Evolutionary conservation across 2,329 filamentous ascomycete species (phyloP).

Genomic region (Elsinoe perseae): DNA sequence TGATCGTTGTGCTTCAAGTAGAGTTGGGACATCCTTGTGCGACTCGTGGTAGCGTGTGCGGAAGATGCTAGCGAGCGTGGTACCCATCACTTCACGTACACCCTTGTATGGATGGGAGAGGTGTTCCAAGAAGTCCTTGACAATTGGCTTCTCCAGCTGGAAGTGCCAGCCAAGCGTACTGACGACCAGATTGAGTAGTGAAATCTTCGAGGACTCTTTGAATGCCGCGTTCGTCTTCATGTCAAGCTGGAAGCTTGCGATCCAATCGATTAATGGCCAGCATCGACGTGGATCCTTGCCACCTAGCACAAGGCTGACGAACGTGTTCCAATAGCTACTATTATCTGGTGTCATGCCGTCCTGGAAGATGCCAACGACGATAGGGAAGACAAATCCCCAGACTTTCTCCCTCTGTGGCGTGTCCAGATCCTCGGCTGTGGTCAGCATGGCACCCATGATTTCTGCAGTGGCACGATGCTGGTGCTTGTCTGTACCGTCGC

Average conservation of each 20-base stretch:
- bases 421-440: slow-evolving; percentile 70
- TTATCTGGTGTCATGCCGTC: slow-evolving; percentile 94
- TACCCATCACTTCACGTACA: slow-evolving; percentile 87
- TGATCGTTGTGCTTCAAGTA: slow-evolving; percentile 71
- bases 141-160: slow-evolving; percentile 76
- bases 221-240: slow-evolving; percentile 95
- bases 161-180: slow-evolving; percentile 94
- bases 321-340: slow-evolving; percentile 87
- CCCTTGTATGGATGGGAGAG: slow-evolving; percentile 97
- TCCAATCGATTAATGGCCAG: slow-evolving; percentile 75
- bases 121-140: slow-evolving; percentile 81
- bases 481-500: slow-evolving; percentile 92
- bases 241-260: slow-evolving; percentile 81
- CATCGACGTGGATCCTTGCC: slow-evolving; percentile 81
- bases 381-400: slow-evolving; percentile 86
- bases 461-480: slow-evolving; percentile 94
- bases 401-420: slow-evolving; percentile 64
- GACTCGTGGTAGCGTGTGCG: slow-evolving; percentile 91
- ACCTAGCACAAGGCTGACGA: slow-evolving; percentile 80
- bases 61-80: slow-evolving; percentile 80
- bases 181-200: slow-evolving; percentile 80
- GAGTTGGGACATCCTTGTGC: slow-evolving; percentile 66
- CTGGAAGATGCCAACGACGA: slow-evolving; percentile 77
- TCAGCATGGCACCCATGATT: slow-evolving; percentile 78
- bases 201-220: slow-evolving; percentile 96